Conservation (phyloP, 345 rosid genomes). For the Alliaria petiolata region DNA sequence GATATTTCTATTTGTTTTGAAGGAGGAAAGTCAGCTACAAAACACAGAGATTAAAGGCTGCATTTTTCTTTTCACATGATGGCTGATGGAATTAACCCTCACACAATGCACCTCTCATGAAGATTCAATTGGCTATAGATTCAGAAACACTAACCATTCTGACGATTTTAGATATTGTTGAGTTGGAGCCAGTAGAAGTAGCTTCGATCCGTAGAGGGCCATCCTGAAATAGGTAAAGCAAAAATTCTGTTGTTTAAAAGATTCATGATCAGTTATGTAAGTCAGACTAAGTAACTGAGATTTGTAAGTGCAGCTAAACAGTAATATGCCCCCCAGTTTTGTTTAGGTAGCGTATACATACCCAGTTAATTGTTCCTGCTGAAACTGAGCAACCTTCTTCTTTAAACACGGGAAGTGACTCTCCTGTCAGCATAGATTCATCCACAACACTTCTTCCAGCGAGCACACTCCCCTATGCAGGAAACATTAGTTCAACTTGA, state of each 20-base stretch:
- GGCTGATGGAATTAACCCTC: slow-evolving; percentile 1
- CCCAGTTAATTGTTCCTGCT: slow-evolving; percentile 96
- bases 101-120: neutral
- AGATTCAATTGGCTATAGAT: neutral
- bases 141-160: slow-evolving; percentile 58
- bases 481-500: slow-evolving; percentile 16
- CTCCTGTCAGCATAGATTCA: slow-evolving; percentile 98
- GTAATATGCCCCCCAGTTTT: neutral
- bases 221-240: slow-evolving; percentile 56
- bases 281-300: neutral
- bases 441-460: slow-evolving; percentile 97
- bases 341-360: slow-evolving; percentile 27
- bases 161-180: slow-evolving; percentile 81
- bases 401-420: slow-evolving; percentile 90
- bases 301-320: neutral
- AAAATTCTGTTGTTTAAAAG: neutral
- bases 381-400: slow-evolving; percentile 70
- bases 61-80: slow-evolving; percentile 9
- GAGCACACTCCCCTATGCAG: slow-evolving; percentile 66
- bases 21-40: neutral
- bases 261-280: neutral
- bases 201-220: slow-evolving; percentile 91
- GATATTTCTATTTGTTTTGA: neutral
- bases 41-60: neutral
- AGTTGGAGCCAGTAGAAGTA: slow-evolving; percentile 77